phyloP scores from a whole-genome alignment of 169 alveolate species.

The Plasmodium malariae region DNA sequence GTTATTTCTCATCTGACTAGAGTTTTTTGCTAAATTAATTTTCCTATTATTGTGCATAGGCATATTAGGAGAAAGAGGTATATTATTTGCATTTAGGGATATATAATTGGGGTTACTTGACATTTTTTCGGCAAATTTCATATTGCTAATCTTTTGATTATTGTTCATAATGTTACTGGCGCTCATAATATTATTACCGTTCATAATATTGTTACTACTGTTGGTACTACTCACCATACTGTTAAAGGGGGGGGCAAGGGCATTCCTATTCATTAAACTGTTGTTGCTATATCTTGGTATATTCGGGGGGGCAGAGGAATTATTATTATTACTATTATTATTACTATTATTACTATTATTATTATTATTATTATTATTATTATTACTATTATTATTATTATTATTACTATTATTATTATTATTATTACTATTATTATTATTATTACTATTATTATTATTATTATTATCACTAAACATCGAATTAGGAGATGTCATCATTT shows the following conservation, averaged over 20 bases:
- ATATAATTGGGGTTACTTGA: conserved; percentile 19
- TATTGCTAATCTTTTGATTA: conserved; percentile 13
- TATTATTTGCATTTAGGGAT: conserved; percentile 20
- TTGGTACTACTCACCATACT: too few relatives aligned
- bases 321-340: not conserved
- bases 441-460: not conserved
- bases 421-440: not conserved
- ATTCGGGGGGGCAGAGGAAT: not conserved
- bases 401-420: not conserved
- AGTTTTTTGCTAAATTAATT: too few relatives aligned
- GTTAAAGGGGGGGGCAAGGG: not conserved
- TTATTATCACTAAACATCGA: not conserved
- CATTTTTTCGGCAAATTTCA: not conserved
- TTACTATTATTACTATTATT: not conserved
- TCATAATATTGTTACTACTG: not conserved
- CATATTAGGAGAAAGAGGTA: not conserved
- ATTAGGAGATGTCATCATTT: not conserved
- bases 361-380: not conserved
- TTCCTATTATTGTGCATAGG: not conserved
- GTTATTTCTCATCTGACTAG: too few relatives aligned
- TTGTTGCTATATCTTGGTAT: conserved; percentile 1
- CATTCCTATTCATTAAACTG: conserved; percentile 11
- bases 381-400: not conserved
- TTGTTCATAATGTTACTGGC: not conserved
- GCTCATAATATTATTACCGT: not conserved